Evolutionary conservation across 1,284 basidiomycete species (phyloP).

Genomic region (Pulchroboletus neoregius): DNA sequence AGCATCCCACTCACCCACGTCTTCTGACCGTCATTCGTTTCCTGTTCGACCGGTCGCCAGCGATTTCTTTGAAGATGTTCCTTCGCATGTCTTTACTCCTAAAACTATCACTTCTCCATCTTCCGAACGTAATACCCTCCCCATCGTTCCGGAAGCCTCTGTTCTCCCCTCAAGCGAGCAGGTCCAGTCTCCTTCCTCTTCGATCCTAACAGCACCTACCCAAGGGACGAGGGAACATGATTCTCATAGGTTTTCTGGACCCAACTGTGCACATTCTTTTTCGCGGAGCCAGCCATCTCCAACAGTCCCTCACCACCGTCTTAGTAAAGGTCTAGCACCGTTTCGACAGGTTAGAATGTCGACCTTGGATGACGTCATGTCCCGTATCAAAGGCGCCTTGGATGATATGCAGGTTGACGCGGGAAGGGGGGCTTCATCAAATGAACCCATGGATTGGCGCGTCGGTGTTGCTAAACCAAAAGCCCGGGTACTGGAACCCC

Average conservation of each 20-base stretch:
- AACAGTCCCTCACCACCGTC: slow-evolving; percentile 24
- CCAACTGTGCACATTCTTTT: slow-evolving; percentile 17
- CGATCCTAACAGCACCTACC: neutral
- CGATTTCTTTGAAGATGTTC: slow-evolving; percentile 61
- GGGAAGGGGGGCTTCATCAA: slow-evolving; percentile 18
- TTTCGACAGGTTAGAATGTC: slow-evolving; percentile 71
- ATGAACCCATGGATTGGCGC: slow-evolving; percentile 24
- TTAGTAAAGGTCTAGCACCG: slow-evolving; percentile 31
- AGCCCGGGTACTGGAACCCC: slow-evolving; percentile 14
- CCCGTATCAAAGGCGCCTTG: slow-evolving; percentile 83
- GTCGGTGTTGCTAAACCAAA: slow-evolving; percentile 16
- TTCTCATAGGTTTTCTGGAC: slow-evolving; percentile 15
- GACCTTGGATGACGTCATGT: slow-evolving; percentile 80
- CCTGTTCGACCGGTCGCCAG: slow-evolving; percentile 52
- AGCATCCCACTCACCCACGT: slow-evolving; percentile 19
- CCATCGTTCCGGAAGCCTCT: slow-evolving; percentile 20
- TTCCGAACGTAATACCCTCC: slow-evolving; percentile 17
- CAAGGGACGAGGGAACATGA: slow-evolving; percentile 22
- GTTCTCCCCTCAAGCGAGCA: slow-evolving; percentile 13
- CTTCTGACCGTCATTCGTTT: slow-evolving; percentile 19
- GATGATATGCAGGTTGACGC: slow-evolving; percentile 58
- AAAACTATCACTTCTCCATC: slow-evolving; percentile 30
- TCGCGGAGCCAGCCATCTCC: slow-evolving; percentile 21
- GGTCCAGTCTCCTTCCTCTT: slow-evolving; percentile 1
- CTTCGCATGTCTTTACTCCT: slow-evolving; percentile 35